Base-by-base conservation (phyloP, 495 filamentous ascomycete genomes). In the Daldinia bambusicola region DNA sequence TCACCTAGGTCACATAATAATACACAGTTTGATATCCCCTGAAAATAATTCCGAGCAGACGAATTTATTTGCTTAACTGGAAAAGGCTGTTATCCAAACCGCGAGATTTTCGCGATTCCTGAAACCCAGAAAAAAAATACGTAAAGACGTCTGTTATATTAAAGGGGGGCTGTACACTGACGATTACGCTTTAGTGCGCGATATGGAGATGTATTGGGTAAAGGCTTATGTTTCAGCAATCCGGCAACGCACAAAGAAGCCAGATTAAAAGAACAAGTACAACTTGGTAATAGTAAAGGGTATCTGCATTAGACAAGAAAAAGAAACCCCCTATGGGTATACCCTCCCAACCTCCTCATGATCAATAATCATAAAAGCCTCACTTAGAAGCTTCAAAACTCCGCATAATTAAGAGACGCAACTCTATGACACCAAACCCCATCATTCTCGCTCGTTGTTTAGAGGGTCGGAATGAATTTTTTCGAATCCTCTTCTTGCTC, bases 401-500 rank as follows among this genome's bases (percentile, higher is more conserved):
- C 53, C 30, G n/a, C 31, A 56, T 37, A 32, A 32, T 7, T 32
- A 36, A 10, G 12, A 9, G 50, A 7, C 7, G 41, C 13, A 43
- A 37, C 32, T 43, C 8, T 38, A 41, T 55, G 14, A 10, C 8
- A 30, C 30, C 26, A n/a, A 61, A 57, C 32, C 10, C 36, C 13
- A 34, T 34, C 16, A 55, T 45, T 32, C 7, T 32, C 9, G 10
- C 32, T 7, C 0, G n/a, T 32, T 16, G 9, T 14, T 70, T 18
- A 80, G 55, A 74, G 79, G 0, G 81, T 83, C 0, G 81, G 80
- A 12, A 92, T 86, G 57, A 93, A 91, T 26, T 89, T 77, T 75
- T 90, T 80, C 9, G 90, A 90, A 72, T 90, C 90, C 31, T 86
- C 80, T 80, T 91, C 82, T 76, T 93, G 90, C 76, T 94, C 79